phyloP scores from a whole-genome alignment of 306 rosid genomes.

The Cicer yamashitae region DNA sequence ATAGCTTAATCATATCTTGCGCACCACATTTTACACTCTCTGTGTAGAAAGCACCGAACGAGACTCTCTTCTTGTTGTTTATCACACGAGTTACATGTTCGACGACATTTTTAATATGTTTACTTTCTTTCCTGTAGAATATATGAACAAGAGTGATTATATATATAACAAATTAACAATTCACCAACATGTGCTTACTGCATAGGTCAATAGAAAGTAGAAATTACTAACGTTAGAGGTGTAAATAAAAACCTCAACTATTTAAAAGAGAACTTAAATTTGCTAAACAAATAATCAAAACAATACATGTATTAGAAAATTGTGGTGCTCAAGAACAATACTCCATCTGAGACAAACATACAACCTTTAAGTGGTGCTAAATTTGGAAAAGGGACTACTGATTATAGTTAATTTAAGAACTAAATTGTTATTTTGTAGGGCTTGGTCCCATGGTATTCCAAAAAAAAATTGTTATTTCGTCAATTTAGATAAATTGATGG shows the following conservation, averaged over 20 bases:
- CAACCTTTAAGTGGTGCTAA: no score
- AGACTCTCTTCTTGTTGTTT: background rate
- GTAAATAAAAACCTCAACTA: background rate
- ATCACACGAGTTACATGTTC: background rate
- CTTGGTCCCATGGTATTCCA: no score
- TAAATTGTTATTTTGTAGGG: no score
- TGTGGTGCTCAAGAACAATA: no score
- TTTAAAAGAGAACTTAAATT: no score
- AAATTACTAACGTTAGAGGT: background rate
- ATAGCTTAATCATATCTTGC: conserved; percentile 4
- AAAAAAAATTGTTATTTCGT: no score
- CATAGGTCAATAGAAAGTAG: background rate
- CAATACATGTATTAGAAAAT: no score
- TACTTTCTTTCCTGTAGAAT: background rate
- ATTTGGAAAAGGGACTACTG: no score
- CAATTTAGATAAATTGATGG: no score
- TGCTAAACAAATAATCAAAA: no score
- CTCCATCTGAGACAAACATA: no score
- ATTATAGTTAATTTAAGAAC: no score
- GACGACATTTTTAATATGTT: background rate
- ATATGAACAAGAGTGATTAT: background rate
- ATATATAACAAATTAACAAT: background rate
- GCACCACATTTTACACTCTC: background rate
- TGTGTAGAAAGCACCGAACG: background rate
- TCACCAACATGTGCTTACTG: background rate